Evolutionary conservation across 2,329 filamentous ascomycete species (phyloP).

Genomic region (Dryadomyces sulphureus): DNA sequence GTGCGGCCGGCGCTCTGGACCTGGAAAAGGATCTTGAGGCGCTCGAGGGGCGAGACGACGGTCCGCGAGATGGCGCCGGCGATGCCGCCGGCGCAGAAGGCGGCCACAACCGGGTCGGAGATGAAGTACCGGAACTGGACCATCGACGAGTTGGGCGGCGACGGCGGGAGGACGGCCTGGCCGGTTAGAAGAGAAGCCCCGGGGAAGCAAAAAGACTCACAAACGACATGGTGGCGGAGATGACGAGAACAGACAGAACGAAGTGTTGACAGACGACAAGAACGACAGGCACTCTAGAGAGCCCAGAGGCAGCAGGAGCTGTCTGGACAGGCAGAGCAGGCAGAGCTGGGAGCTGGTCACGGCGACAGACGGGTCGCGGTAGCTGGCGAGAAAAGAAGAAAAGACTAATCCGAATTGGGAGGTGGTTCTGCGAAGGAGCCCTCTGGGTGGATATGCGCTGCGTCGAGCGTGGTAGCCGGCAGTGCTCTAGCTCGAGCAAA

Average conservation of each 20-base stretch:
- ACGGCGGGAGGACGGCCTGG: slow-evolving; percentile 1
- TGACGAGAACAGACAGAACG: neutral
- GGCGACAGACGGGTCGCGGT: neutral
- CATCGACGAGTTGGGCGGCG: slow-evolving; percentile 5
- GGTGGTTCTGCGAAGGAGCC: neutral
- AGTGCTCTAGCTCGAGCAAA: no score
- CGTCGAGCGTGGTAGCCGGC: no score
- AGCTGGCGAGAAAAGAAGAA: neutral
- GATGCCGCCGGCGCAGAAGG: slow-evolving; percentile 86
- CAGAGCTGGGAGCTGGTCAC: neutral
- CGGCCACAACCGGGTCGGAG: slow-evolving; percentile 74
- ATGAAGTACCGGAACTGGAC: slow-evolving; percentile 34
- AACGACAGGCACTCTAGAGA: neutral
- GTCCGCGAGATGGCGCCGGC: slow-evolving; percentile 96
- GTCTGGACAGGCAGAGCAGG: neutral
- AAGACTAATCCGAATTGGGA: neutral
- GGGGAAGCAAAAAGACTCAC: neutral
- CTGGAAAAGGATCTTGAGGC: slow-evolving; percentile 95
- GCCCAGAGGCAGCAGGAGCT: neutral
- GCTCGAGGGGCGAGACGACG: slow-evolving; percentile 88
- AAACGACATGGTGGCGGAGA: slow-evolving; percentile 1
- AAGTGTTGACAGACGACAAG: no score
- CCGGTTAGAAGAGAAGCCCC: neutral
- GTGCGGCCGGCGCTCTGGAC: slow-evolving; percentile 80
- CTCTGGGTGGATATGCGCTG: neutral